Conservation (phyloP, 139 green algal genomes). For the Parachlorella kessleri region DNA sequence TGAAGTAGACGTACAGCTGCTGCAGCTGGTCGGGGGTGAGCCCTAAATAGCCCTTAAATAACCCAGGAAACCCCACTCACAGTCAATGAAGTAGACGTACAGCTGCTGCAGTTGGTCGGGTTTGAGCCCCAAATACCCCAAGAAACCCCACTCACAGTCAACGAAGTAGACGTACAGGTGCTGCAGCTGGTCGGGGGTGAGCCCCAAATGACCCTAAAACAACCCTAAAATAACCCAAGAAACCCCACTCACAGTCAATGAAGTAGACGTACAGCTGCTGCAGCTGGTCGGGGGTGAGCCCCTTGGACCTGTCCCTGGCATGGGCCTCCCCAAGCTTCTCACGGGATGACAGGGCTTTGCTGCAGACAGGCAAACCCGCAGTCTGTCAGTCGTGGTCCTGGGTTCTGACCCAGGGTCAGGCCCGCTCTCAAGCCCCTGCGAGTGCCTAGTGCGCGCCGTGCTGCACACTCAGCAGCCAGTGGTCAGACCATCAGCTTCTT, state of each 20-base stretch:
- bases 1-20: background rate
- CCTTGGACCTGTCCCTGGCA: slow-evolving; percentile 40
- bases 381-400: no score
- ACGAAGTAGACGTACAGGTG: background rate
- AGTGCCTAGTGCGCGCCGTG: no score
- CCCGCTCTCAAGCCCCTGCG: no score
- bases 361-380: no score
- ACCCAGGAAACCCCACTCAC: no score
- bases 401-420: no score
- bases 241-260: slow-evolving; percentile 41
- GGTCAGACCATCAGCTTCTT: no score
- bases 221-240: background rate
- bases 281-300: slow-evolving; percentile 54
- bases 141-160: slow-evolving; percentile 21
- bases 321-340: slow-evolving; percentile 44
- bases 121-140: no score
- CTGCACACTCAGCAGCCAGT: no score
- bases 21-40: background rate
- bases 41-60: background rate
- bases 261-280: slow-evolving; percentile 61
- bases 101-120: no score
- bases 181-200: background rate
- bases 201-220: no score
- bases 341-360: slow-evolving; percentile 45
- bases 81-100: no score